A percentile compares a stretch with the other conserved stretches of the same genome.
These are phyloP conservation scores for Trichosporon faecale DNA, from an alignment of 1,284 basidiomycete species.

Conservation along the genomic window DNA sequence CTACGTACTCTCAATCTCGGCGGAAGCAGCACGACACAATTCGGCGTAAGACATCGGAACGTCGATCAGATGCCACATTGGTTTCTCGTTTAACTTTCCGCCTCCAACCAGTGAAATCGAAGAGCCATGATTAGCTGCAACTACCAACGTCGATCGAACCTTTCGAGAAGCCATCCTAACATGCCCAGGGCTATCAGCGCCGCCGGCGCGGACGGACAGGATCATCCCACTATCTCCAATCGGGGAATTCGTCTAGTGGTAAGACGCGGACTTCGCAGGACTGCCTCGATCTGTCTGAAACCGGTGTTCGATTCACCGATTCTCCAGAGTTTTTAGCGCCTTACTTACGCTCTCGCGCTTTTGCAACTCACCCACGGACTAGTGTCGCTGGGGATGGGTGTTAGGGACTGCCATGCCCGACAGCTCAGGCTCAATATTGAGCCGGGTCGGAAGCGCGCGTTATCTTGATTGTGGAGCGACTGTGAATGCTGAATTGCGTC, in stretches of 20 bases:
- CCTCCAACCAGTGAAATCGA: too few species aligned
- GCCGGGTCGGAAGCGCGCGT: too few species aligned
- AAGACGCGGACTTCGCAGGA: slow-evolving; percentile 6
- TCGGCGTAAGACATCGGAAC: background rate
- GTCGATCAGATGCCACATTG: background rate
- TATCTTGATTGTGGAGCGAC: too few species aligned
- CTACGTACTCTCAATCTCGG: background rate
- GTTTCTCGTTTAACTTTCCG: background rate
- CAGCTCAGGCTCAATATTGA: too few species aligned
- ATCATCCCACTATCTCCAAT: background rate
- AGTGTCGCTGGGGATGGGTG: too few species aligned
- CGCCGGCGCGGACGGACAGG: background rate
- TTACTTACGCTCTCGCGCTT: background rate
- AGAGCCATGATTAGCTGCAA: too few species aligned
- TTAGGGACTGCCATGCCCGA: too few species aligned
- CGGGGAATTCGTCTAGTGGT: slow-evolving; percentile 10
- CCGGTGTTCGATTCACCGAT: slow-evolving; percentile 5
- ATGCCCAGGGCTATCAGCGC: background rate
- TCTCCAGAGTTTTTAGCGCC: background rate
- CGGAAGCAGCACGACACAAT: background rate
- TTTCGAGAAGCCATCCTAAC: too few species aligned
- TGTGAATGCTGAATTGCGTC: too few species aligned
- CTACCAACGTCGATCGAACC: too few species aligned
- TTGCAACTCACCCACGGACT: background rate
- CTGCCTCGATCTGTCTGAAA: background rate